Evolutionary conservation across 352 stramenopile genomes (phyloP).

Genomic region (Peronospora belbahrii): DNA sequence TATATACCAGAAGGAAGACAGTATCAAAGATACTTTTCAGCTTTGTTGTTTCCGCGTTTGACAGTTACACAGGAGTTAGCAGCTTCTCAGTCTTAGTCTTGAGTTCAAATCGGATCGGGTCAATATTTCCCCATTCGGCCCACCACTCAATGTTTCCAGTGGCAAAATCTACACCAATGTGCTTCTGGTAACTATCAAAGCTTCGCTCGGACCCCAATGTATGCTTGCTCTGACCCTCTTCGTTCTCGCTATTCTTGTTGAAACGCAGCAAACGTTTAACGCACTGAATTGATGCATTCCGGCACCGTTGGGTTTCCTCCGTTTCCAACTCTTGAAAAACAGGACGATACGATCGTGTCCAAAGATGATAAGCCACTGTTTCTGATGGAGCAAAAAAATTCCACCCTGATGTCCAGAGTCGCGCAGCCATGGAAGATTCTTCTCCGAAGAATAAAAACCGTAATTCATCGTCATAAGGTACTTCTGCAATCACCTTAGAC

Average conservation of each 20-base stretch:
- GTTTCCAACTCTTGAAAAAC: constrained; percentile 70
- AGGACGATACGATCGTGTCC: constrained; percentile 68
- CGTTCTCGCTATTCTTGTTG: neutral
- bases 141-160: constrained; percentile 38
- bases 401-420: constrained; percentile 86
- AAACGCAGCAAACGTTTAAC: constrained; percentile 23
- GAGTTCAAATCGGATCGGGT: constrained; percentile 60
- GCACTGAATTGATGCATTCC: constrained; percentile 19
- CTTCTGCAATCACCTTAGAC: constrained; percentile 40
- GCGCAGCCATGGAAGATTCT: constrained; percentile 86
- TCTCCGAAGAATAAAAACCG: constrained; percentile 93
- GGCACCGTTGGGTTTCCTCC: constrained; percentile 19
- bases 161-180: constrained; percentile 48
- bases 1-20: too few relatives aligned
- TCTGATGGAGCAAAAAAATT: constrained; percentile 86
- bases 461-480: constrained; percentile 82
- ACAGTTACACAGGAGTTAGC: constrained; percentile 3
- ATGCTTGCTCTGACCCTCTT: constrained; percentile 4
- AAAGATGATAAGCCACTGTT: constrained; percentile 85
- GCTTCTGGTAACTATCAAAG: constrained; percentile 39
- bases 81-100: constrained; percentile 7
- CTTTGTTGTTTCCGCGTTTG: too few relatives aligned
- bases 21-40: too few relatives aligned
- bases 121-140: constrained; percentile 44
- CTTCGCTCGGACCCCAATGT: constrained; percentile 28